Base-by-base conservation (phyloP, 305 asterid species). In the Fraxinus floribunda region DNA sequence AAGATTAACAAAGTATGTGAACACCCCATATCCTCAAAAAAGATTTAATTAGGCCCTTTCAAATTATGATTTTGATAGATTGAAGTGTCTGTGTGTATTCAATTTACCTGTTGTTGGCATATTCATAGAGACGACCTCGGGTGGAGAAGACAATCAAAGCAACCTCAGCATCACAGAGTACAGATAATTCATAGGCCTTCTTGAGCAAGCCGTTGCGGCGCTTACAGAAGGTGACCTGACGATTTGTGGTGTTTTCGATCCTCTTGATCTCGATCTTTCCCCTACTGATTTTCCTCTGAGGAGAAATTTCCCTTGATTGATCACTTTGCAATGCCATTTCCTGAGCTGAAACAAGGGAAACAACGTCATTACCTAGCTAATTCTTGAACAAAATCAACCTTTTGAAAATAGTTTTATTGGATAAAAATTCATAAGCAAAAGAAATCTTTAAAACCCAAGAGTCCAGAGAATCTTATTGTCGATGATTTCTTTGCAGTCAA, bases 181-280 rank as follows among this genome's bases (percentile, higher is more conserved):
- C 98, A 76, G 97, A 94, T 8, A 94, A 78, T 81, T 94, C 98
- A 80, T 94, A 94, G 18, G 98, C 98, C 71, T 93, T 93, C 80
- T 94, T 94, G 3, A 93, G 91, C 87, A 94, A 75, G 18, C 98
- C 97, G 52, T 88, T 94, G 16, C 98, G 90, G 71, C 98, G 91
- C 85, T 94, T 94, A 85, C 98, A 94, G 89, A 94, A 94, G 22
- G 98, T 94, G 1, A 94, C 98, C 80, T 94, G 98, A 0, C 98
- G 97, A 86, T 94, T 94, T 0, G 98, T 94, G 24, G 97, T 93
- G 93, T 93, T 94, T 78, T 94, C 98, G 92, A 94, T 94, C 89
- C 98, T 89, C 86, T 93, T 94, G 87, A 94, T 94, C 90, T 89
- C 94, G 64, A 93, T 93, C 87, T 94, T 94, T 11, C 98, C 98